Base-by-base conservation (phyloP, 495 filamentous ascomycete species). In the Hypoxylon lienhwacheense region DNA sequence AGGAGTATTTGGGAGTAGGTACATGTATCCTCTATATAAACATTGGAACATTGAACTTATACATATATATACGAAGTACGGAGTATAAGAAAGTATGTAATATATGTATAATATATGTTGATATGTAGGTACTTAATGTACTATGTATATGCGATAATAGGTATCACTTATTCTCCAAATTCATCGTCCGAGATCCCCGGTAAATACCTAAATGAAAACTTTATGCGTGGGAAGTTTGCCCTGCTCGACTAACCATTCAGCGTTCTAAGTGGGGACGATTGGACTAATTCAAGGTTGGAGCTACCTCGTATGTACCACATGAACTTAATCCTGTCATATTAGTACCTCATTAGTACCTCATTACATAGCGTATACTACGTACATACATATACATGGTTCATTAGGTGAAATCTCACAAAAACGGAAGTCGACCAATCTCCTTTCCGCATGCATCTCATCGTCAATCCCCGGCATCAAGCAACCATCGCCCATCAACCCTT, bases 361-460 rank as follows among this genome's bases (percentile, higher is more conserved):
- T n/a, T n/a, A n/a, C n/a, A n/a, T n/a, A n/a, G n/a, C n/a, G n/a
- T n/a, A n/a, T n/a, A n/a, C n/a, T n/a, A n/a, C n/a, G n/a, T n/a
- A n/a, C n/a, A n/a, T n/a, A n/a, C n/a, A n/a, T n/a, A n/a, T n/a
- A n/a, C n/a, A n/a, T n/a, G n/a, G n/a, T n/a, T n/a, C n/a, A n/a
- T n/a, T n/a, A n/a, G n/a, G n/a, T n/a, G n/a, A n/a, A n/a, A n/a
- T n/a, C n/a, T n/a, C n/a, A n/a, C n/a, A n/a, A n/a, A n/a, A n/a
- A n/a, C n/a, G 20, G 29, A 31, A 47, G 22, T 22, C n/a, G 22
- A 37, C 52, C 58, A 61, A 55, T 61, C 58, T 47, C 57, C 47
- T 61, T 61, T 61, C 43, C 41, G 46, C n/a, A 61, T 55, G 57
- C 47, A 55, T 52, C 52, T 52, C 51, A 55, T 61, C 52, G 42